Base-by-base conservation (phyloP, 345 rosid species). In the Trapa incisa region DNA sequence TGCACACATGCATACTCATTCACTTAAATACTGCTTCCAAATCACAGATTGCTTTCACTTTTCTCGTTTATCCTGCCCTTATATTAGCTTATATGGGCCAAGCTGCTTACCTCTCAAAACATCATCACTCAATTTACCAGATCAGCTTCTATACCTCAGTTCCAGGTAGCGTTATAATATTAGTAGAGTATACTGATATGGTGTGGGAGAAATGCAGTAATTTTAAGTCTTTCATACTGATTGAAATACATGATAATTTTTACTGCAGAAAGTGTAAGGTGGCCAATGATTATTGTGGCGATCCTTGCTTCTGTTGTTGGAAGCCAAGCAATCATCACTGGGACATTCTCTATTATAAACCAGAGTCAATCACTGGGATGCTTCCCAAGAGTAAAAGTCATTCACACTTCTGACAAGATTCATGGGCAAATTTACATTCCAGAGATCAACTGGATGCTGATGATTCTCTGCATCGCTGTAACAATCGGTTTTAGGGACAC, bases 381-480 rank as follows among this genome's bases (percentile, higher is more conserved):
- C 74, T 82, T 82, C 71, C 85, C 85, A 0, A 75, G 79, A 57
- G 85, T 82, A 66, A 82, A 79, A 65, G 81, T 82, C 57, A 68
- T 82, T 37, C 85, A 75, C 69, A 82, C 85, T 9, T 82, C 85
- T 7, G 79, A 69, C 60, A 76, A 79, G 73, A 77, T 82, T 57
- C 85, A 82, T 0, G 85, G 85, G 38, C 85, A 82, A 73, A 79
- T 82, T 47, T 82, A 82, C 67, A 79, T 82, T 37, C 85, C 85
- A 14, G 85, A 82, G 76, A 73, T 82, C 69, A 82, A 79, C 39
- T 82, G 85, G 85, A 79, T 82, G 61, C 81, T 82, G 71, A 82
- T 79, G 85, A 71, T 77, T 64, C 81, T 68, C 5, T 73, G 75
- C 75, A 52, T 73, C 0, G 71, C 68, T 13, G 75, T 73, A 35